These are phyloP conservation scores for Microbotryum scabiosae DNA, from an alignment of 1,284 basidiomycete species.

Conservation along the genomic window DNA sequence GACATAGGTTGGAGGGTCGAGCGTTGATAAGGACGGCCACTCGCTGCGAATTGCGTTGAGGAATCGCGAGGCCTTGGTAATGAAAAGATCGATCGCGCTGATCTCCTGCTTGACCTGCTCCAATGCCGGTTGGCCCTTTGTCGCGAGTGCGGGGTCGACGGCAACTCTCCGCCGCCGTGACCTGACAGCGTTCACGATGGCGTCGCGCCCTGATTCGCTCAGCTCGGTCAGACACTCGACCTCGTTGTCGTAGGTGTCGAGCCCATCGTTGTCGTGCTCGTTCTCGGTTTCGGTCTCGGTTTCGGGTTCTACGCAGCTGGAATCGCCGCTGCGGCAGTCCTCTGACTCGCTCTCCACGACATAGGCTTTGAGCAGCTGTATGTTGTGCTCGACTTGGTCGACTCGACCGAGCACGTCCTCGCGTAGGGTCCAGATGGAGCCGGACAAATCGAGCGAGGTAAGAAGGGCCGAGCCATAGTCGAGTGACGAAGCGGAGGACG, in stretches of 20 bases:
- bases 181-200: too few species aligned
- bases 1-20: conserved; percentile 1
- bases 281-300: too few species aligned
- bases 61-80: conserved; percentile 18
- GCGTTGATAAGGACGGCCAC: conserved; percentile 15
- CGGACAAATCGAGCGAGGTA: conserved; percentile 22
- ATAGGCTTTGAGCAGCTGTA: conserved; percentile 6
- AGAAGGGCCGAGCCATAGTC: conserved; percentile 19
- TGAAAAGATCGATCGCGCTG: conserved; percentile 16
- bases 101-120: conserved; percentile 15
- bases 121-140: neutral
- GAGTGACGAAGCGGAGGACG: conserved; percentile 1
- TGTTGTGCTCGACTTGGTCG: conserved; percentile 15
- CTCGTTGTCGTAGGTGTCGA: neutral
- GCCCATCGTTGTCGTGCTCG: neutral
- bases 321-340: neutral
- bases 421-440: conserved; percentile 6
- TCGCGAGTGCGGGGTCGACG: too few species aligned
- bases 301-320: too few species aligned
- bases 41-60: conserved; percentile 21
- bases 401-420: conserved; percentile 17
- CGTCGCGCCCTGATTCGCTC: neutral
- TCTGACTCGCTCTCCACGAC: conserved; percentile 14
- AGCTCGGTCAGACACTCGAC: neutral
- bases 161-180: too few species aligned